These are phyloP conservation scores for Spiraea crenata DNA, from an alignment of 331 rosid genomes.

Conservation along the genomic window DNA sequence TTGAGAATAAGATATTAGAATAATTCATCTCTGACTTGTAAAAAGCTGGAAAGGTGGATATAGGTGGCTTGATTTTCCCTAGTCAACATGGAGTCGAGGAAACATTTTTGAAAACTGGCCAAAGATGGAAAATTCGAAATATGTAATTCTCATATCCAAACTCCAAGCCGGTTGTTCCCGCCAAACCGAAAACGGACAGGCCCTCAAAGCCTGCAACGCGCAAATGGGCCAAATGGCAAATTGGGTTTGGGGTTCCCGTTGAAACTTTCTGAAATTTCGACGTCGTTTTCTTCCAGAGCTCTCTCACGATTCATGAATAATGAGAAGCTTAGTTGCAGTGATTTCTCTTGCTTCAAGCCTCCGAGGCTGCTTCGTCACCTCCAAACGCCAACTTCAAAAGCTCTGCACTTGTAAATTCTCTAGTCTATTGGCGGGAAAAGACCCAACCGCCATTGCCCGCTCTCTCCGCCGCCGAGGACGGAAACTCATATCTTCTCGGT, in stretches of 20 bases:
- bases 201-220: too few species aligned
- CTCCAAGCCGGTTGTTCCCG: too few species aligned
- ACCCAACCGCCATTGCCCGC: constrained; percentile 39
- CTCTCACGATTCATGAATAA: constrained; percentile 3
- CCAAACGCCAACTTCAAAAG: neutral
- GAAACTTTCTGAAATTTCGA: neutral
- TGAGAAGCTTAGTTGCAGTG: neutral
- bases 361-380: neutral
- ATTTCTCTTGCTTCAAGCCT: constrained; percentile 18
- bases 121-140: too few species aligned
- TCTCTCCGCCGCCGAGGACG: constrained; percentile 36
- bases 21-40: too few species aligned
- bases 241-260: too few species aligned
- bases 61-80: too few species aligned
- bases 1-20: too few species aligned
- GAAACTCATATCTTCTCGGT: constrained; percentile 35
- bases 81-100: too few species aligned
- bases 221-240: neutral
- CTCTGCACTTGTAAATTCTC: constrained; percentile 18
- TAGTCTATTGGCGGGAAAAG: constrained; percentile 20
- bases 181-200: too few species aligned
- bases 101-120: too few species aligned
- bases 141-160: too few species aligned
- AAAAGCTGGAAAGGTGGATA: too few species aligned
- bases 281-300: neutral